phyloP scores from a whole-genome alignment of 2,329 filamentous ascomycete species.

The Hymenoscyphus infarciens region DNA sequence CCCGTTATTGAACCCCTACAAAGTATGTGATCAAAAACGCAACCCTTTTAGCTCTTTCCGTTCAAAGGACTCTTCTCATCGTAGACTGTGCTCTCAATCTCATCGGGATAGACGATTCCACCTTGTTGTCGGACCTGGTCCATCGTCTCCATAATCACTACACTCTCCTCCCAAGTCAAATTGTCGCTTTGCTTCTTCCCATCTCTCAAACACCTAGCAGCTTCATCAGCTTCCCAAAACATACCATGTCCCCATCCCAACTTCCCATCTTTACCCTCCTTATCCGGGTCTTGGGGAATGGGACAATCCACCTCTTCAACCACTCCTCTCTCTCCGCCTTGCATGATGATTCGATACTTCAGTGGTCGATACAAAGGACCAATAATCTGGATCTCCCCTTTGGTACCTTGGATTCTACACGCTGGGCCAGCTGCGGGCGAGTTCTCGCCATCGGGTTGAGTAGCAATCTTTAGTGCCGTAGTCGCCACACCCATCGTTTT shows the following conservation, averaged over 20 bases:
- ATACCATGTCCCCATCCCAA: constrained; percentile 54
- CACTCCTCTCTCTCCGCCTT: constrained; percentile 36
- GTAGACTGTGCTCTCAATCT: constrained; percentile 60
- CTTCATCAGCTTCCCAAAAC: constrained; percentile 71
- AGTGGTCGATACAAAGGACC: constrained; percentile 56
- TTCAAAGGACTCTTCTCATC: constrained; percentile 60
- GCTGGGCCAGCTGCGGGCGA: constrained; percentile 49
- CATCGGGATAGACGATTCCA: constrained; percentile 59
- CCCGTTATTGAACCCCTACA: too few species aligned
- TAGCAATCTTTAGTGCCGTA: constrained; percentile 46
- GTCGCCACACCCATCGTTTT: constrained; percentile 60
- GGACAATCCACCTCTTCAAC: constrained; percentile 34
- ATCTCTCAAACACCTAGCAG: constrained; percentile 58
- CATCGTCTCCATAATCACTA: constrained; percentile 69
- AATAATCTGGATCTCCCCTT: constrained; percentile 64
- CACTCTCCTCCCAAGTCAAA: constrained; percentile 58
- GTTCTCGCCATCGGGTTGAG: constrained; percentile 45
- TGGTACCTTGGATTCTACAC: constrained; percentile 61
- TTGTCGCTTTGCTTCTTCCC: constrained; percentile 58
- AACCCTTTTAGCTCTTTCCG: constrained; percentile 18
- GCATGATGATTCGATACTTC: constrained; percentile 48
- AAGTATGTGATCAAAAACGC: too few species aligned
- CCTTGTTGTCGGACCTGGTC: constrained; percentile 64
- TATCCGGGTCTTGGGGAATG: constrained; percentile 42
- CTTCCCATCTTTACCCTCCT: constrained; percentile 16